These are phyloP conservation scores for Elymus sibiricus DNA, from an alignment of 176 grass and related monocot genomes.

Conservation along the genomic window DNA sequence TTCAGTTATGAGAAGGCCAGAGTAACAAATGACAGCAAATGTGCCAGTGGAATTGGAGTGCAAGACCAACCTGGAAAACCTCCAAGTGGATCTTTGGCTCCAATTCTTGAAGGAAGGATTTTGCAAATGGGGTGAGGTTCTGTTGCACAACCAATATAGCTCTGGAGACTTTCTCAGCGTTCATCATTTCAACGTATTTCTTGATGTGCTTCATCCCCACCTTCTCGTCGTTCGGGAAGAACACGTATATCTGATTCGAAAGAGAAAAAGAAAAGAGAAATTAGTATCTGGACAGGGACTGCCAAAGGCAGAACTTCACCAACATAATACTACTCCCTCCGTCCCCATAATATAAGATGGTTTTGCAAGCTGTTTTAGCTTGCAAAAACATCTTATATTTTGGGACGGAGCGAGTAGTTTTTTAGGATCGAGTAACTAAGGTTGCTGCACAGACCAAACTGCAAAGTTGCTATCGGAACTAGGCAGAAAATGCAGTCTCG, in stretches of 20 bases:
- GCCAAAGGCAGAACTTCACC: neutral
- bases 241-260: conserved; percentile 78
- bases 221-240: conserved; percentile 97
- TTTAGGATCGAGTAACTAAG: too few species aligned
- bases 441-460: too few species aligned
- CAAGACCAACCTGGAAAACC: conserved; percentile 66
- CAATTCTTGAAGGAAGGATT: conserved; percentile 60
- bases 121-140: conserved; percentile 95
- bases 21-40: neutral
- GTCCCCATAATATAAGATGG: too few species aligned
- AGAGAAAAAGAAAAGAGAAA: neutral
- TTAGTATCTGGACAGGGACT: neutral
- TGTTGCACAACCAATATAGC: conserved; percentile 71
- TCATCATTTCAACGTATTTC: conserved; percentile 93
- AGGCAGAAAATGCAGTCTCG: neutral
- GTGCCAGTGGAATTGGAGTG: conserved; percentile 2
- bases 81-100: conserved; percentile 79
- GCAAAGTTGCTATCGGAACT: too few species aligned
- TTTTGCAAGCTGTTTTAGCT: too few species aligned
- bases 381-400: too few species aligned
- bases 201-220: conserved; percentile 99
- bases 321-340: too few species aligned
- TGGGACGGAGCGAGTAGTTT: too few species aligned
- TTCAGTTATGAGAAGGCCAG: conserved; percentile 23
- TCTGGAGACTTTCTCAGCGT: conserved; percentile 69